Conservation (phyloP, 495 filamentous ascomycete genomes). For the Extremus antarcticus region DNA sequence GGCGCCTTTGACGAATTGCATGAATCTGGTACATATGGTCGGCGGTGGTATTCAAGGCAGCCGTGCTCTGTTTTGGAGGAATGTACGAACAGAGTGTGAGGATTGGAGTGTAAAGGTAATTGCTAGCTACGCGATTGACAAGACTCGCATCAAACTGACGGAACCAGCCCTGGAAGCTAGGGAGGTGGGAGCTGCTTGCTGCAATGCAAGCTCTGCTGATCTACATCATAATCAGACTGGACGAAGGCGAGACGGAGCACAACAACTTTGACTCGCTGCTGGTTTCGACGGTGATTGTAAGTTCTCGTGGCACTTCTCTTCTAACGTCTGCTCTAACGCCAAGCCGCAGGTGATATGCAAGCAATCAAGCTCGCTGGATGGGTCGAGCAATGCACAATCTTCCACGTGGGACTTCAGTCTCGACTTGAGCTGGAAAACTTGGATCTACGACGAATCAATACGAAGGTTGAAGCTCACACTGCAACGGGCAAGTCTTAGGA, state of each 20-base stretch:
- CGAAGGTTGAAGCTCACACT: slow-evolving; percentile 21
- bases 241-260: slow-evolving; percentile 37
- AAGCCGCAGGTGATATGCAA: not conserved
- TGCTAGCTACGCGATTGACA: not conserved
- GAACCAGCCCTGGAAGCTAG: slow-evolving; percentile 26
- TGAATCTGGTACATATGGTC: slow-evolving; percentile 37
- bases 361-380: not conserved
- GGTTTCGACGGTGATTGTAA: slow-evolving; percentile 31
- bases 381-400: not conserved
- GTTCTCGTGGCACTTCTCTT: slow-evolving; percentile 6
- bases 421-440: slow-evolving; percentile 33
- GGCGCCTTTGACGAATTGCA: slow-evolving; percentile 37
- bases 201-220: slow-evolving; percentile 36
- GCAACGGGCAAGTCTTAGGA: not conserved
- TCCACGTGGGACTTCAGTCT: not conserved
- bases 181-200: slow-evolving; percentile 33
- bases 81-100: slow-evolving; percentile 38
- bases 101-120: slow-evolving; percentile 32
- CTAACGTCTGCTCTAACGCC: not conserved
- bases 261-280: slow-evolving; percentile 34
- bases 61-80: slow-evolving; percentile 37
- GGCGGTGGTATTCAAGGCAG: slow-evolving; percentile 23
- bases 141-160: slow-evolving; percentile 6
- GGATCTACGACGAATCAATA: slow-evolving; percentile 37
- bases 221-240: slow-evolving; percentile 34